Base-by-base conservation (phyloP, 805 yeast species). In the Tanozyma kutaoensis region DNA sequence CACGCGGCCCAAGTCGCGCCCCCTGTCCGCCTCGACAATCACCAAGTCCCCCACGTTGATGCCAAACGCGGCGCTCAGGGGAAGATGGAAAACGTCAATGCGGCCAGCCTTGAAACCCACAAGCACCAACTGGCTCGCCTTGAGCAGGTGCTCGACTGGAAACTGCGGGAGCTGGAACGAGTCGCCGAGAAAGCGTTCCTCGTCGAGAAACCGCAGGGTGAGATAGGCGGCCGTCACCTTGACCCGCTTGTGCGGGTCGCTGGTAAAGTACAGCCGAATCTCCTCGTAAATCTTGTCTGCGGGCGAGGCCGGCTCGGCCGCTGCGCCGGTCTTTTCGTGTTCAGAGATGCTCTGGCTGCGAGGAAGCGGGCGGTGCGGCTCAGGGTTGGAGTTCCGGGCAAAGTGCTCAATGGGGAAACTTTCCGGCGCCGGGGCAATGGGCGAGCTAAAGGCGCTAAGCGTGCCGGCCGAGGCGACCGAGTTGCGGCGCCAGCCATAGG, bases 1-100 rank as follows among this genome's bases (percentile, higher is more conserved):
- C 24, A 80, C 66, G 42, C 66, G 66, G 20, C 93, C 93, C 33
- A 80, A 59, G 49, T 80, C 93, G 20, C 71, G 54, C 20, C 93
- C 93, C 19, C 93, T 58, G 43, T 80, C 93, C 1, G 91, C 93
- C 43, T 80, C 88, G 12, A 79, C 93, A 42, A 79, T 69, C 11
- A 81, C 88, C 41, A 77, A 59, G 43, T 77, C 85, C 14, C 79
- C 79, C 4, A 58, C 49, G 18, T 37, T 40, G 15, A 49, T 39
- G 17, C 43, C 28, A 22, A 37, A 44, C 14, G 48, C 45, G 8
- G 28, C 27, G 22, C 35, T 36, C 14, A 33, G 26, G 2, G 82
- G 72, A 13, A 75, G 50, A 43, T 69, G 72, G 42, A 78, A 82
- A 7, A 81, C 82, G 48, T 84, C 95, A 29, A 76, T 53, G 23